Evolutionary conservation across 257 asterid genomes (phyloP), one percentile per base, ranked within the genome.

Genomic region (Solanum paucissectum): DNA sequence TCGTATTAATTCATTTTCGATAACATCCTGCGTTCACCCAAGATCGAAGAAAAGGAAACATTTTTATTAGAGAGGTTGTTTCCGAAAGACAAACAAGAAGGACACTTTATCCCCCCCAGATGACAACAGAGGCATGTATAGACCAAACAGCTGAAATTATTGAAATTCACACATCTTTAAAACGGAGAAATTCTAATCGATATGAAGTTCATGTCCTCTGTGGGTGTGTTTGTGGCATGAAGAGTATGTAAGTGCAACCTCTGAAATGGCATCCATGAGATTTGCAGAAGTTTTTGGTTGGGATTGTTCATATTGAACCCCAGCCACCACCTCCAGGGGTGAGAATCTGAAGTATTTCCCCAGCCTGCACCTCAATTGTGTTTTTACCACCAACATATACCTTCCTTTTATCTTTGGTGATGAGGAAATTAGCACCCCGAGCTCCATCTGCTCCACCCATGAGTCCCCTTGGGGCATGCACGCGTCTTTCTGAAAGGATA

Each of bases 241-340:
- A 44, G 38, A 10, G 40, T 42, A 14, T 79, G 82, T 36, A 74
- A 74, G 3, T 21, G 52, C 49, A 18, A 74, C 18, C 29, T 74
- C 29, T 74, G 49, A 74, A 74, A 74, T 74, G 5, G 49, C 5
- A 36, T 36, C 32, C 20, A 11, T 74, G 52, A 21, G 83, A 37
- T 74, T 79, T 27, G 85, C 38, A 44, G 66, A 42, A 23, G 38
- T 13, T 32, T 44, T 77, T 32, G 75, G 77, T 6, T 9, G 68
- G 37, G 25, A 72, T 25, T 16, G 37, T 69, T 90, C 83, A 82
- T 49, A 62, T 9, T 9, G 94, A 90, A 86, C 99, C 98, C 96
- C 98, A 95, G 23, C 99, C 99, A 16, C 99, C 99, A 62, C 99
- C 99, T 49, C 98, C 99, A 1, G 98, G 98, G 72, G 99, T 95